Evolutionary conservation across 768 basidiomycete genomes (phyloP).

Genomic region (Coprinopsis cinerea): DNA sequence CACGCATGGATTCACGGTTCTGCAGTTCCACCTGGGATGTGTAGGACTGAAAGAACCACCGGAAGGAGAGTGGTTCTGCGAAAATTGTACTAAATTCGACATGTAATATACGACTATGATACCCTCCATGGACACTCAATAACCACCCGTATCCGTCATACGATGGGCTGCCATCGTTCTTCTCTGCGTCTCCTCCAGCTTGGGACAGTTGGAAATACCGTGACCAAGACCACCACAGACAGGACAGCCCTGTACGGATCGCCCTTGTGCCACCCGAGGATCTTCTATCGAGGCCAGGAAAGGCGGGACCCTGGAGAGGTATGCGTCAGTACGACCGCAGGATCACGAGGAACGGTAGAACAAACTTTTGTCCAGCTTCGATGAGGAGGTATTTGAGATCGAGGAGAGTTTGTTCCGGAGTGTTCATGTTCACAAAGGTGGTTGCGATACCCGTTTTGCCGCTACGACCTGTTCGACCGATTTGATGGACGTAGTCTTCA

Average conservation of each 20-base stretch:
- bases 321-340: slow-evolving; percentile 5
- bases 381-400: slow-evolving; percentile 96
- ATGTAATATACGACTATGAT: background rate
- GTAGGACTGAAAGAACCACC: slow-evolving; percentile 55
- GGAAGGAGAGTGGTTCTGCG: slow-evolving; percentile 67
- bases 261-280: slow-evolving; percentile 75
- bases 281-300: slow-evolving; percentile 90
- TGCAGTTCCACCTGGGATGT: slow-evolving; percentile 70
- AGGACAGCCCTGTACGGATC: slow-evolving; percentile 79
- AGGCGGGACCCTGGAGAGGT: slow-evolving; percentile 72
- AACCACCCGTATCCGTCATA: slow-evolving; percentile 57
- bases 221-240: slow-evolving; percentile 98
- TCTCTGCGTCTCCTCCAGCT: slow-evolving; percentile 89
- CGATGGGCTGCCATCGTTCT: slow-evolving; percentile 88
- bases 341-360: background rate
- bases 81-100: slow-evolving; percentile 41
- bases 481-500: slow-evolving; percentile 99
- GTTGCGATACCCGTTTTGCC: slow-evolving; percentile 99
- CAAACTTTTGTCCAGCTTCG: slow-evolving; percentile 94
- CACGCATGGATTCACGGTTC: background rate
- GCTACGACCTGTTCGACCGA: slow-evolving; percentile 94
- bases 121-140: slow-evolving; percentile 4
- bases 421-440: slow-evolving; percentile 98
- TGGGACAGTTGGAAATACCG: slow-evolving; percentile 91
- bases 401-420: slow-evolving; percentile 90